Evolutionary conservation across 768 basidiomycete species (phyloP), one percentile per base, ranked within the genome.

Genomic region (Trametes meyenii): DNA sequence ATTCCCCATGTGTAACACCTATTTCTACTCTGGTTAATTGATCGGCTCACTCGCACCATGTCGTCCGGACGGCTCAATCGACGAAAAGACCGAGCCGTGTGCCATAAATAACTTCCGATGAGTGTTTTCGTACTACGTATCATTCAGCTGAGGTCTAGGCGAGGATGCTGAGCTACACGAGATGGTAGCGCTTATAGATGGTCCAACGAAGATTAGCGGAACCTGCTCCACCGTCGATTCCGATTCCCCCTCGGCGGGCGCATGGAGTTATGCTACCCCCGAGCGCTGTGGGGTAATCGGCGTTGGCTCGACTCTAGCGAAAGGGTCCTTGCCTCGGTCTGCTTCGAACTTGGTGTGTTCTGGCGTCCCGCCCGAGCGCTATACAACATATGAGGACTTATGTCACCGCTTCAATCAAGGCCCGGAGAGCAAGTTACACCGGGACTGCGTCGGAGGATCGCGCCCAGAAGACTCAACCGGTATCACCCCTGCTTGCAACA

Each of bases 1-100:
- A 6, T 10, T 36, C 21, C 26, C 12, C 38, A 45, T 50, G 44
- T 56, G 49, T 58, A 58, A 58, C 57, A 58, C 21, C 48, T 49
- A 13, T 50, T 35, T 39, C 33, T 50, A 26, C 29, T 43, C 23
- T 43, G 40, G 40, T 36, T 29, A 43, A 44, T 50, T 42, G 23
- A 58, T 58, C 39, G 23, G 19, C 35, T 36, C 8, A 40, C 26
- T 23, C 13, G 24, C 40, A n/a, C 21, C 5, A 14, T n/a, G 12
- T 33, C 19, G 17, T 19, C n/a, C 6, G 51, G 36, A 52, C 26
- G 38, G 1, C 51, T 13, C 5, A 5, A 38, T n/a, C n/a, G n/a
- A 1, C 10, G 36, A 39, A 21, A 13, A 38, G 2, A 6, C 23
- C 21, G 23, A 24, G 38, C 36, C 14, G 13, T 52, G 49, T 12